Evolutionary conservation across 805 yeast genomes (phyloP), one percentile per base, ranked within the genome.

Genomic region (Priceomyces melissophilus): DNA sequence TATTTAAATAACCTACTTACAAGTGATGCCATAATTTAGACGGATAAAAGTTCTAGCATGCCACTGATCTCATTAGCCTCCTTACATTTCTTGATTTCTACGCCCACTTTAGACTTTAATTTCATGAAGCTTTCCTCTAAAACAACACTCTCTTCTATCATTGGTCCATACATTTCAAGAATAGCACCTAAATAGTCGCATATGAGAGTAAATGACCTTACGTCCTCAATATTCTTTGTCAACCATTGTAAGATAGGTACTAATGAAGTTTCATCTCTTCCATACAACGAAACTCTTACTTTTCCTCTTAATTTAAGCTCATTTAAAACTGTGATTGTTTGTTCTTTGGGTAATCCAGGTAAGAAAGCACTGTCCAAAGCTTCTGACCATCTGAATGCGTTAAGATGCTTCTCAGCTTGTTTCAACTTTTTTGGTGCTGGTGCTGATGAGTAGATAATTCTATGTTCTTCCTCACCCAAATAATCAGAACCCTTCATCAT

Each of bases 401-500:
- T 86, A 46, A 93, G 72, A 54, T 84, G 84, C 56, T 76, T 84
- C 61, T 93, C 99, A 57, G 83, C 91, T 35, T 79, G 83, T 61
- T 83, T 83, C 43, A 88, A 73, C 57, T 84, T 85, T 61, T 82
- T 87, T 28, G 58, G 47, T 39, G 67, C 67, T 11, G 60, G 49
- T 35, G 69, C 69, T 46, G 78, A 75, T 46, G 87, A 87, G 42
- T 76, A 75, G 27, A 86, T 71, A 3, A 84, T 69, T 40, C 78
- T 71, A 55, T 85, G 85, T 58, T 91, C 98, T 48, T 81, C 83
- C 56, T 87, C 96, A 32, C 98, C 98, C 43, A 79, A 76, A 60
- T 89, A 91, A 52, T 90, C 96, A 6, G 89, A 76, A 42, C 98
- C 98, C 52, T 91, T 79, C 75, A 88, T 79, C 85, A 88, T 84